Conservation (phyloP, 1,284 basidiomycete species). For the Ganoderma leucocontextum region DNA sequence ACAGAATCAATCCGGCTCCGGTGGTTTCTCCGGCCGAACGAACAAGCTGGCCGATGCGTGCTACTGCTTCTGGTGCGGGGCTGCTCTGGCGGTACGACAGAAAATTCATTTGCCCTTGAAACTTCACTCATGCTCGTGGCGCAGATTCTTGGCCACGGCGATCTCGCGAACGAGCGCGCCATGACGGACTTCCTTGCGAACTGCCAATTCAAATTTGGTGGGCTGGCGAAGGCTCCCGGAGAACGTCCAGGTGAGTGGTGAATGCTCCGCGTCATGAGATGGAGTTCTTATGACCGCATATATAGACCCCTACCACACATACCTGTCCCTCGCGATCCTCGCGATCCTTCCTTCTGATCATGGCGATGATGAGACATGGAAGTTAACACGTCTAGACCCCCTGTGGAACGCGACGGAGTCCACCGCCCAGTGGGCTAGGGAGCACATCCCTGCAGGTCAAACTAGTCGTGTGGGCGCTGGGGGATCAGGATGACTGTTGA, state of each 20-base stretch:
- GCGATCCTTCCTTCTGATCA: slow-evolving; percentile 64
- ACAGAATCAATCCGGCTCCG: slow-evolving; percentile 69
- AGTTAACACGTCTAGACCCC: slow-evolving; percentile 66
- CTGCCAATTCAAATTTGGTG: slow-evolving; percentile 88
- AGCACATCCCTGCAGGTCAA: slow-evolving; percentile 49
- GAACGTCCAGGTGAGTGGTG: slow-evolving; percentile 72
- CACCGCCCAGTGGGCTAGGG: slow-evolving; percentile 71
- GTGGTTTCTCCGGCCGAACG: slow-evolving; percentile 88
- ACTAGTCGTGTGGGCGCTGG: not conserved
- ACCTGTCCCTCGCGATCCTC: slow-evolving; percentile 85
- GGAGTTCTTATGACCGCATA: slow-evolving; percentile 10
- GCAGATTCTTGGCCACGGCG: slow-evolving; percentile 70
- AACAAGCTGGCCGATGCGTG: slow-evolving; percentile 90
- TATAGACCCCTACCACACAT: slow-evolving; percentile 90
- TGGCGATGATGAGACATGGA: slow-evolving; percentile 56
- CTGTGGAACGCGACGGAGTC: slow-evolving; percentile 73
- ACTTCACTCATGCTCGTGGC: not conserved
- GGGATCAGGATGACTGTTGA: not conserved
- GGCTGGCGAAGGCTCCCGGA: slow-evolving; percentile 83
- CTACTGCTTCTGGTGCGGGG: slow-evolving; percentile 95
- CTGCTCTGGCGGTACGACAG: slow-evolving; percentile 66
- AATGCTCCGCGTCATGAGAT: not conserved
- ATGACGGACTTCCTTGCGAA: slow-evolving; percentile 71
- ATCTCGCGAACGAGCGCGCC: slow-evolving; percentile 61
- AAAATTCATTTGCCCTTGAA: slow-evolving; percentile 36